Evolutionary conservation across 768 basidiomycete genomes (phyloP).

Genomic region (Clathrus columnatus): DNA sequence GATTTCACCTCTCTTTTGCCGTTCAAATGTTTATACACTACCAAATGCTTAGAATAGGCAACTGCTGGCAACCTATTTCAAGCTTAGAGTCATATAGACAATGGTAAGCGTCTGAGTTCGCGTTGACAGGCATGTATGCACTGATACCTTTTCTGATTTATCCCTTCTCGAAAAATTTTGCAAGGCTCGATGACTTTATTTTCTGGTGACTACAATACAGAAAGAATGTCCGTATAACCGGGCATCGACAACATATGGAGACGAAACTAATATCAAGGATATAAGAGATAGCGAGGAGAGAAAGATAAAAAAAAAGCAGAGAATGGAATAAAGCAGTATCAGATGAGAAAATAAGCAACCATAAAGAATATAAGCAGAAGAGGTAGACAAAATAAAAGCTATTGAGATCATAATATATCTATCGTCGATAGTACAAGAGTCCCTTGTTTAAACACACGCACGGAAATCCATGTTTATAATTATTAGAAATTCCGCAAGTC

Average conservation of each 20-base stretch:
- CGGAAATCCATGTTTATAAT: background rate
- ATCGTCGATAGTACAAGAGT: background rate
- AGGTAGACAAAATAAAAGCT: background rate
- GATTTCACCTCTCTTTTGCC: no score
- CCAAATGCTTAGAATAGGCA: no score
- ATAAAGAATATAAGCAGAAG: background rate
- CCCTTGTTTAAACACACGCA: background rate
- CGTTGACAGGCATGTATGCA: no score
- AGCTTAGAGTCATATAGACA: no score
- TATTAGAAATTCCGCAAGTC: background rate
- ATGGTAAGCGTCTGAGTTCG: no score
- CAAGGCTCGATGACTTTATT: background rate
- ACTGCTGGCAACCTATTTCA: no score
- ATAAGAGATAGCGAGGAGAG: background rate
- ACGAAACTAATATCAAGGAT: background rate
- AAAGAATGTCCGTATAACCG: background rate
- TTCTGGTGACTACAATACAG: background rate
- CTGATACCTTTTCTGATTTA: no score
- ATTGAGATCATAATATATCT: background rate
- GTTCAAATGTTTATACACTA: no score
- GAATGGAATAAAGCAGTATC: background rate
- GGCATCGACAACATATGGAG: background rate
- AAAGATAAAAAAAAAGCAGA: background rate
- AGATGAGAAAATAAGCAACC: no score
- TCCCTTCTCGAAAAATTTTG: no score